phyloP scores from a whole-genome alignment of 2,329 filamentous ascomycete species.

The Xenosphaeropsis pyriputrescens region DNA sequence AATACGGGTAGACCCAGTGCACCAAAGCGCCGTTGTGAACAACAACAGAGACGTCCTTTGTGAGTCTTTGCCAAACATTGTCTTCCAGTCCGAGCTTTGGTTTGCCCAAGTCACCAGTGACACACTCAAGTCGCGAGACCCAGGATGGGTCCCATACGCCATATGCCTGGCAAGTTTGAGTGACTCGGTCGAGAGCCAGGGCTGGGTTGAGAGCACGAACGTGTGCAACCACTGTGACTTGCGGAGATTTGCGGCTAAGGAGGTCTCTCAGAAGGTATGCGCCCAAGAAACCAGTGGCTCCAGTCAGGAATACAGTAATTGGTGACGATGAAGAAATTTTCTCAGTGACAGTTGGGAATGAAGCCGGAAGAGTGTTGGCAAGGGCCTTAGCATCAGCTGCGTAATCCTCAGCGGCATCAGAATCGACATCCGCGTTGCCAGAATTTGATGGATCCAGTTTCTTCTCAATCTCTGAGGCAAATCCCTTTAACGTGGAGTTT shows the following conservation, averaged over 20 bases:
- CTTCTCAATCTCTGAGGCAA: conserved; percentile 36
- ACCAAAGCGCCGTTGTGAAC: conserved; percentile 74
- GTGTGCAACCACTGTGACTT: conserved; percentile 55
- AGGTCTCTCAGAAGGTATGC: conserved; percentile 67
- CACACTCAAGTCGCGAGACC: conserved; percentile 46
- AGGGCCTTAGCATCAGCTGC: conserved; percentile 28
- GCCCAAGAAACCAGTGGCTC: conserved; percentile 82
- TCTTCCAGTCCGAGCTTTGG: conserved; percentile 59
- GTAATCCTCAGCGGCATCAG: conserved; percentile 31
- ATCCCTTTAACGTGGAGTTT: conserved; percentile 40
- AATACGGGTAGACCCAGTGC: conserved; percentile 73
- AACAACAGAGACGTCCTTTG: conserved; percentile 53
- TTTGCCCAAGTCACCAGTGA: conserved; percentile 61
- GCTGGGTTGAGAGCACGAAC: conserved; percentile 48
- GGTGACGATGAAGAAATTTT: conserved; percentile 16
- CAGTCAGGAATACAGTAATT: conserved; percentile 65
- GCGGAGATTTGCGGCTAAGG: conserved; percentile 39
- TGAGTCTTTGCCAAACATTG: conserved; percentile 48
- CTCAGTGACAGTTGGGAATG: conserved; percentile 18
- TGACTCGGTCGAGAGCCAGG: conserved; percentile 49
- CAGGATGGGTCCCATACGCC: conserved; percentile 64
- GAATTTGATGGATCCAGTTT: conserved; percentile 23
- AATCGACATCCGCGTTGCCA: conserved; percentile 22
- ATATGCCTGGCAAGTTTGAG: conserved; percentile 57
- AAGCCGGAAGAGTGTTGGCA: conserved; percentile 21